These are phyloP conservation scores for Pterocarpus santalinus DNA, from an alignment of 306 rosid genomes.

Conservation along the genomic window DNA sequence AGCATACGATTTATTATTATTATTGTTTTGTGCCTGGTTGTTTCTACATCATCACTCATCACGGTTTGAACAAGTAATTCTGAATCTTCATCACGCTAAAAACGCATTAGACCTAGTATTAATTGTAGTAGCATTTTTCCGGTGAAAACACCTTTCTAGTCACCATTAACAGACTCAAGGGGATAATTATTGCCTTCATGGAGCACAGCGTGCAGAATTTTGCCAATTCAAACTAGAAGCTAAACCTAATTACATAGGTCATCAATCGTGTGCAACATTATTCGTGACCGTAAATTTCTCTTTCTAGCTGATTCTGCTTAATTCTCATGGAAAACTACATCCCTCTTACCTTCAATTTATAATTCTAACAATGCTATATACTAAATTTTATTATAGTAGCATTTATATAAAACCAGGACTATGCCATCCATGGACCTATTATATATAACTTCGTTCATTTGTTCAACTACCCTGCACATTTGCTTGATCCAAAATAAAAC, in stretches of 20 bases:
- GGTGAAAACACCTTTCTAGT: no score
- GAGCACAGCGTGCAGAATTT: not conserved
- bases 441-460: not conserved
- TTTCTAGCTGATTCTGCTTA: not conserved
- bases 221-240: not conserved
- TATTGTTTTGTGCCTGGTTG: no score
- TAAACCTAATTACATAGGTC: not conserved
- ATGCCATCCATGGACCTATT: not conserved
- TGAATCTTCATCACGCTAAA: no score
- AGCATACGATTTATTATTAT: no score
- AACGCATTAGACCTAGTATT: no score
- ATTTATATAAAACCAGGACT: slow-evolving; percentile 14
- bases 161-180: not conserved
- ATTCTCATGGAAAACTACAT: not conserved
- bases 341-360: slow-evolving; percentile 7
- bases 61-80: no score
- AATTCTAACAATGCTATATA: not conserved
- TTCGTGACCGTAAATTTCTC: not conserved
- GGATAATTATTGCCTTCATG: slow-evolving; percentile 2
- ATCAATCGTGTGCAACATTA: slow-evolving; percentile 1
- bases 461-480: not conserved
- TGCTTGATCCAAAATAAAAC: slow-evolving; percentile 21
- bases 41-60: no score
- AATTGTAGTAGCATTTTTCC: no score
- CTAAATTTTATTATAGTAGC: not conserved